Percentiles rank a stretch among this genome's conserved stretches.
phyloP scores from a whole-genome alignment of 2,329 filamentous ascomycete species.

The Diaporthe sp. region DNA sequence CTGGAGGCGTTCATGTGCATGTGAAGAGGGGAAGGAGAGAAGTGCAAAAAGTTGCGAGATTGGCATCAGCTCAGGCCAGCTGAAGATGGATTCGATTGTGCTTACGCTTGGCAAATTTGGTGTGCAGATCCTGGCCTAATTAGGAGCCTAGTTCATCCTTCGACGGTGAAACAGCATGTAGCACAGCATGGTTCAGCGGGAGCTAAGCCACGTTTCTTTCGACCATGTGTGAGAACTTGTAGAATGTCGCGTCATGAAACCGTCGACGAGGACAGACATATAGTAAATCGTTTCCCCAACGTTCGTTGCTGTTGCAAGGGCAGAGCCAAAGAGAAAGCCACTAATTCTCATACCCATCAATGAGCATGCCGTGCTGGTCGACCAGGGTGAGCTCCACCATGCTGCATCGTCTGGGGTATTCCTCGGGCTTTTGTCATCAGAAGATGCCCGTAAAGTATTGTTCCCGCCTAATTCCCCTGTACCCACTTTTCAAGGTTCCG shows the following conservation, averaged over 20 bases:
- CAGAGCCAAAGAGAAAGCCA: background rate
- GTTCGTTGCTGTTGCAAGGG: background rate
- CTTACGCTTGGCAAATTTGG: background rate
- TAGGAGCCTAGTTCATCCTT: background rate
- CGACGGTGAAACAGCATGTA: background rate
- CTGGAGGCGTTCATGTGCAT: background rate
- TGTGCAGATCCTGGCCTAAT: background rate
- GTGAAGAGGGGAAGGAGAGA: background rate
- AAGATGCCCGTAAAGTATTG: background rate
- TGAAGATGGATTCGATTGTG: slow-evolving; percentile 3
- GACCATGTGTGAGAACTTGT: background rate
- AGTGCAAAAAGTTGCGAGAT: background rate
- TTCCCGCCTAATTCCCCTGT: background rate
- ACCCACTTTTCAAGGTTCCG: background rate
- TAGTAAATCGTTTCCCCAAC: background rate
- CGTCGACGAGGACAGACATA: background rate
- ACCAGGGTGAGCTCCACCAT: background rate
- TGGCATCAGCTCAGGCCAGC: background rate
- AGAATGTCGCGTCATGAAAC: background rate
- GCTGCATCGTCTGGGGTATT: background rate
- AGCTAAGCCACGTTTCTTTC: background rate
- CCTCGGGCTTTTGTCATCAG: background rate
- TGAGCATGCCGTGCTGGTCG: background rate
- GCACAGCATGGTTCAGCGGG: background rate
- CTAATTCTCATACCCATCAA: background rate